Evolutionary conservation across 2,329 filamentous ascomycete genomes (phyloP).

Genomic region (Colletotrichum theobromicola): DNA sequence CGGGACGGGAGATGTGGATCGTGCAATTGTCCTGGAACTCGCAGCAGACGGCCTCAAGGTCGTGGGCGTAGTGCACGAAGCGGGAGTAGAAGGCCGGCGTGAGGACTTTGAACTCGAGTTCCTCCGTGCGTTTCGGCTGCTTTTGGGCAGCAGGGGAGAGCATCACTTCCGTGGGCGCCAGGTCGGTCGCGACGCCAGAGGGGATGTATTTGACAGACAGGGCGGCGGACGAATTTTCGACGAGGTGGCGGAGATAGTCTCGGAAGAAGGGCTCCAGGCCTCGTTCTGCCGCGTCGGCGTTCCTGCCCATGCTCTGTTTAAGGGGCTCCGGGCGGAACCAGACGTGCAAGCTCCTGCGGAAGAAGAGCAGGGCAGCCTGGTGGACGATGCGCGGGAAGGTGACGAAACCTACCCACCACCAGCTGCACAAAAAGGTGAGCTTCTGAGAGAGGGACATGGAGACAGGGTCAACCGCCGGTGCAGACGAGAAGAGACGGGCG

Average conservation of each 20-base stretch:
- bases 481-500: constrained; percentile 62
- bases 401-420: constrained; percentile 72
- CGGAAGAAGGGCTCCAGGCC: constrained; percentile 53
- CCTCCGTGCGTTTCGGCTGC: constrained; percentile 27
- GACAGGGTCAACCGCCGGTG: constrained; percentile 53
- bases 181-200: constrained; percentile 42
- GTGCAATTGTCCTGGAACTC: constrained; percentile 66
- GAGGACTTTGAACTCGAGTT: constrained; percentile 62
- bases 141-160: constrained; percentile 32
- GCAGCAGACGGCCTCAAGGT: constrained; percentile 65
- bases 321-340: constrained; percentile 70
- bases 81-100: constrained; percentile 72
- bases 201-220: constrained; percentile 60
- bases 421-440: constrained; percentile 53
- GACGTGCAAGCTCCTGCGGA: constrained; percentile 61
- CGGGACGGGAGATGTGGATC: constrained; percentile 59
- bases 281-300: constrained; percentile 54
- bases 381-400: constrained; percentile 70
- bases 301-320: constrained; percentile 57
- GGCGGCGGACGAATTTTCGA: constrained; percentile 47
- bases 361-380: constrained; percentile 64
- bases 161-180: constrained; percentile 36
- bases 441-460: constrained; percentile 48
- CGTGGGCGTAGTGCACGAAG: constrained; percentile 67
- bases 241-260: constrained; percentile 52